phyloP scores from a whole-genome alignment of 2,329 filamentous ascomycete species.

The Aspergillus glaucus region DNA sequence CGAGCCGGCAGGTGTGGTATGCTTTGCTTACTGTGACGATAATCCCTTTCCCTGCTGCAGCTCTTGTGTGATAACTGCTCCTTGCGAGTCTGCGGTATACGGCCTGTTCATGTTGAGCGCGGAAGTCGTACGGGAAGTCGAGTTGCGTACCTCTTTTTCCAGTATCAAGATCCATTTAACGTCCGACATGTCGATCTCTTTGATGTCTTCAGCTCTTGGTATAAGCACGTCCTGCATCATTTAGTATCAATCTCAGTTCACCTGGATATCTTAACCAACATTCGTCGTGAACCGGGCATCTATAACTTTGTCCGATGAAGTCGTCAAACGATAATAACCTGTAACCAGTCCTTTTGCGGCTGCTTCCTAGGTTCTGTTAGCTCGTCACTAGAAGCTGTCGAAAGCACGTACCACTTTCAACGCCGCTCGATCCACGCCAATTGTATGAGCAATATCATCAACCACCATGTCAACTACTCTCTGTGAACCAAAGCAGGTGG shows the following conservation, averaged over 20 bases:
- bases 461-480: conserved; percentile 52
- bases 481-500: conserved; percentile 54
- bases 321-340: conserved; percentile 26
- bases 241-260: background rate
- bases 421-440: conserved; percentile 48
- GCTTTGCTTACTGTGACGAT: conserved; percentile 47
- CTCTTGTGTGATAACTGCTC: conserved; percentile 40
- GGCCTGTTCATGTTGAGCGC: conserved; percentile 37
- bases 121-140: background rate
- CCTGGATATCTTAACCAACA: conserved; percentile 11
- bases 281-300: conserved; percentile 33
- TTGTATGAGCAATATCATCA: conserved; percentile 56
- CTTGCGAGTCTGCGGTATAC: conserved; percentile 53
- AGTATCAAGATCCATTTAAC: conserved; percentile 55
- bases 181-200: conserved; percentile 39
- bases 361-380: conserved; percentile 26
- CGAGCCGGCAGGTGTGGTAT: background rate
- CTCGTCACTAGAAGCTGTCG: background rate
- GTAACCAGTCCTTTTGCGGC: conserved; percentile 39
- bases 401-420: conserved; percentile 51
- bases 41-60: conserved; percentile 42
- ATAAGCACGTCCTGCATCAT: conserved; percentile 45
- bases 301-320: conserved; percentile 19
- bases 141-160: conserved; percentile 54
- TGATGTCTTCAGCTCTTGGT: conserved; percentile 42